Evolutionary conservation across 208 protist genomes (phyloP), one percentile per base, ranked within the genome.

Genomic region (Trypanosoma congolense): DNA sequence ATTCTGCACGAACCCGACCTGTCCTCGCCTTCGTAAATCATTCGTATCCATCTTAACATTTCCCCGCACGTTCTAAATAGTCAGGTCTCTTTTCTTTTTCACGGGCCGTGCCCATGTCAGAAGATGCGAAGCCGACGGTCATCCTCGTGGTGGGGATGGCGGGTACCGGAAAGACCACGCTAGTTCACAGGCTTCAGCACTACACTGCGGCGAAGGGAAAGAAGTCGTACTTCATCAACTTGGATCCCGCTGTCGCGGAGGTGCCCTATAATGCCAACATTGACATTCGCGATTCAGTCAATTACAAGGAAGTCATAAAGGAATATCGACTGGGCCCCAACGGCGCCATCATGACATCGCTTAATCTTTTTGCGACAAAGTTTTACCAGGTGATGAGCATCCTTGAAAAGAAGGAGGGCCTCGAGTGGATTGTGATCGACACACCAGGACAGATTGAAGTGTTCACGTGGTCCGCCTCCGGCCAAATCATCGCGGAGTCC

Each of bases 381-480:
- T 97, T 99, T 53, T 96, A 99, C 54, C 93, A 99, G 58, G 95
- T 99, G 1, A 63, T 99, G 3, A 55, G 71, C 18, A 71, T 97
- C 50, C 63, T 98, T 38, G 87, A 97, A 66, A 74, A 72, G 14
- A 86, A 79, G 55, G 70, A 81, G 10, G 31, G 65, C 26, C 51
- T 96, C 16, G 90, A 97, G 24, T 98, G 98, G 73, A 83, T 99
- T 24, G 70, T 99, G 9, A 74, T 99, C n/a, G 98, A 99, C 71
- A 99, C 98, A 16, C 98, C 98, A 4, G 98, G 98, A 0, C 98
- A 99, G 77, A 99, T 99, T 48, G 98, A 99, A 69, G 93, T 99
- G 16, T 99, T 98, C 69, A 99, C 97, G 16, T 99, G 98, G 97
- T 98, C 91, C 4, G 98, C 98, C 1, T 98, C 90, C 2, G 98